Base-by-base conservation (phyloP, 768 basidiomycete genomes). In the Grammothele lineata region DNA sequence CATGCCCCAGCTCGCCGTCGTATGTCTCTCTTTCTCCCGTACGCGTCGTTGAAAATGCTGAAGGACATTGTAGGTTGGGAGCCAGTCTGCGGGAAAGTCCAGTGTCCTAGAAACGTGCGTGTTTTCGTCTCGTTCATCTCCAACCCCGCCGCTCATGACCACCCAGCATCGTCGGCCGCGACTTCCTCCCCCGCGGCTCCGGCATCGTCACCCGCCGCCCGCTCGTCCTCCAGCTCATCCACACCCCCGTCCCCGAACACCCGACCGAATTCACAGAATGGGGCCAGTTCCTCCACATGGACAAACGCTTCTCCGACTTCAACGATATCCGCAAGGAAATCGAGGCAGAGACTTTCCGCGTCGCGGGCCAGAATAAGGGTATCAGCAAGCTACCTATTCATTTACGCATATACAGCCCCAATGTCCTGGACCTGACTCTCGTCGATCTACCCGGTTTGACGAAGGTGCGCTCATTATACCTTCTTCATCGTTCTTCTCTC, bases 301-400 rank as follows among this genome's bases (percentile, higher is more conserved):
- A 97, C 77, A 91, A 90, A 64, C 81, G 89, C 33, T 97, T 93
- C 69, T 93, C 92, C n/a, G 95, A 98, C 62, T 98, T 94, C 60
- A 73, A 78, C 37, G 95, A 98, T 59, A 87, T 98, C 54, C 78
- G 95, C 33, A 87, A 85, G 55, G 96, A 99, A 71, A 99, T 99
- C 49, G 96, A 99, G 67, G 86, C 90, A 63, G 96, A 99, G 73
- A 99, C 96, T 2, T 93, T 85, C 66, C 75, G 96, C 36, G 94
- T 99, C 15, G 96, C 96, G 0, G 96, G 96, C 0, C 94, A 97
- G 73, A 98, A 98, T 68, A 99, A 98, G 69, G 96, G 96, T 37
- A 87, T 99, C 49, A 94, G 92, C 70, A 93, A 94, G 63, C 67
- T 96, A 38, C 94, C 95, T 2, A 98, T 98, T 59, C 91, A 93